Evolutionary conservation across 192 early-diverging fungal species (phyloP).

Genomic region (Coemansia sp.): DNA sequence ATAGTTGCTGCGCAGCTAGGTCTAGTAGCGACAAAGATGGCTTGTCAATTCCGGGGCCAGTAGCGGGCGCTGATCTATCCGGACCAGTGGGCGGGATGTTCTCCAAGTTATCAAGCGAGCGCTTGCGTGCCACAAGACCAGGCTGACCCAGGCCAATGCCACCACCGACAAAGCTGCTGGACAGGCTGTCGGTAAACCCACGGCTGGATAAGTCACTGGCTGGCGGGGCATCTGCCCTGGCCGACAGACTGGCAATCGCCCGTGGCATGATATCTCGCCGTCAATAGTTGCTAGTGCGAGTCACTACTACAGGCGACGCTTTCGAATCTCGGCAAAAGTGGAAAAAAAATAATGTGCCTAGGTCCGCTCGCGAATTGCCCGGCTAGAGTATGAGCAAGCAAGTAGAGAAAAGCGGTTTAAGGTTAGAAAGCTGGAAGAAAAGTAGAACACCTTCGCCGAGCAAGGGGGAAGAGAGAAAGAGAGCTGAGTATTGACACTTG

Average conservation of each 20-base stretch:
- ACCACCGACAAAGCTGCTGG: constrained; percentile 21
- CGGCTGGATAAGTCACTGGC: constrained; percentile 30
- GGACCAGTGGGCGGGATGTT: constrained; percentile 39
- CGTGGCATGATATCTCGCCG: constrained; percentile 30
- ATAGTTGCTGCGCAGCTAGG: constrained; percentile 40
- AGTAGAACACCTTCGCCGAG: background rate
- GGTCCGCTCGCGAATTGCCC: background rate
- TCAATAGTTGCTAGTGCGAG: background rate
- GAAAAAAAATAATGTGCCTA: background rate
- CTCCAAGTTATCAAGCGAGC: constrained; percentile 43
- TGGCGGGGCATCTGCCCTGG: constrained; percentile 8
- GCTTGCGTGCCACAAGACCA: constrained; percentile 34
- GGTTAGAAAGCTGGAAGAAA: background rate
- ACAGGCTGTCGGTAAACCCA: constrained; percentile 20
- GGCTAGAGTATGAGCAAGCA: constrained; percentile 5
- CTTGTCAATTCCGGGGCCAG: constrained; percentile 14
- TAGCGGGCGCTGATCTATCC: constrained; percentile 10
- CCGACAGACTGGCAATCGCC: constrained; percentile 14
- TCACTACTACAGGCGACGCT: background rate
- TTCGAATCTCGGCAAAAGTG: background rate
- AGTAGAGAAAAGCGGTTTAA: background rate
- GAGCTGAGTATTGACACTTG: background rate
- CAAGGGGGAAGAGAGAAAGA: background rate
- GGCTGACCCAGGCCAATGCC: constrained; percentile 38
- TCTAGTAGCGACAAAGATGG: constrained; percentile 39